Base-by-base conservation (phyloP, 2,329 filamentous ascomycete species). In the Dactylellina sp. region DNA sequence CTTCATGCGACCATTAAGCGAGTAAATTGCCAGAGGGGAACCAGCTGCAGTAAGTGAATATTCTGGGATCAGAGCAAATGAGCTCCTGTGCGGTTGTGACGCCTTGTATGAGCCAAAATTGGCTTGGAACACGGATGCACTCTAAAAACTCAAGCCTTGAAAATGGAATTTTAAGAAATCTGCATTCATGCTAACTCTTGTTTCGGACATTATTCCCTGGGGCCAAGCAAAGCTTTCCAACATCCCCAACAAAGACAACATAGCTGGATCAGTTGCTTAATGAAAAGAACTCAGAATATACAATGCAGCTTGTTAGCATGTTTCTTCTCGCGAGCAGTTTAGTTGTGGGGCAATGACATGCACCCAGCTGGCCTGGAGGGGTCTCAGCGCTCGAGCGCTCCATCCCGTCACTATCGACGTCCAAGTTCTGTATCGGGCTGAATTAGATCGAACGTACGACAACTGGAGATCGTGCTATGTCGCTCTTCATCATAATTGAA, bases 361-460 rank as follows among this genome's bases (percentile, higher is more conserved):
- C 62, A 57, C 35, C 7, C 18, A 55, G n/a, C n/a, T 32, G 9
- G 28, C 28, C 28, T 9, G 9, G 28, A 32, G 28, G 28, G 50
- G 62, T 66, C 62, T 66, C 62, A 66, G 52, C 62, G 42, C 28
- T 32, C 28, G 9, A n/a, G n/a, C n/a, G n/a, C n/a, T 57, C 7
- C 20, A 35, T 47, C 61, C 60, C 68, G 46, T 57, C 68, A 57
- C 39, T n/a, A n/a, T n/a, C n/a, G n/a, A n/a, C 25, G 61, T 65
- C 68, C 37, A 74, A 74, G 61, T 44, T 65, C 47, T 53, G 24
- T 55, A 49, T 60, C 35, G 39, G 22, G 47, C 55, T 72, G 60
- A 60, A 63, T 40, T 39, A 55, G 39, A 40, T 28, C 42, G 47
- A 62, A 32, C 42, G 24, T 61, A 52, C 11, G 11, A 28, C 24